These are phyloP conservation scores for Sporothrix globosa DNA, from an alignment of 2,329 filamentous ascomycete genomes.

Conservation along the genomic window DNA sequence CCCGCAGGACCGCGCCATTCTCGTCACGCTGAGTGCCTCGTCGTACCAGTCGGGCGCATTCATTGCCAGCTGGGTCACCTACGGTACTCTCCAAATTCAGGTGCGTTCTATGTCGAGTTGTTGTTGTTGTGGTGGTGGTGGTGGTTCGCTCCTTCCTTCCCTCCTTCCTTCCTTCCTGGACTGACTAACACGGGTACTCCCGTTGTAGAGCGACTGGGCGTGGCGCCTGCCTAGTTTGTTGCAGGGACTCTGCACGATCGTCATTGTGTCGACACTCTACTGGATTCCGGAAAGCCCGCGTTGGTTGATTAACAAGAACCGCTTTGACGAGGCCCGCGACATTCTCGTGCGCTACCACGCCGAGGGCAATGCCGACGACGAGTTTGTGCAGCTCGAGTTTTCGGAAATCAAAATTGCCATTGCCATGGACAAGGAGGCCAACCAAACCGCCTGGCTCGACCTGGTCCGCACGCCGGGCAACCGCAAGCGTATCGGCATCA, in stretches of 20 bases:
- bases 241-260: background rate
- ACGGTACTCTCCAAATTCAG: background rate
- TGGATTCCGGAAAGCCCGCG: conserved; percentile 24
- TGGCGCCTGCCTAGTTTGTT: conserved; percentile 6
- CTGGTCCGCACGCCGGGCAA: conserved; percentile 13
- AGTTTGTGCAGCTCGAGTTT: conserved; percentile 7
- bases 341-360: conserved; percentile 8
- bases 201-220: background rate
- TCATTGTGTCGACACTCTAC: background rate
- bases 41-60: conserved; percentile 17
- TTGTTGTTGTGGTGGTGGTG: too few relatives aligned
- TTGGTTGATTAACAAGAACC: background rate
- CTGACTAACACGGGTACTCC: background rate
- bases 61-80: conserved; percentile 11
- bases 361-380: background rate
- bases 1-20: conserved; percentile 18
- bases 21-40: conserved; percentile 8
- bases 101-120: background rate
- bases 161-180: background rate
- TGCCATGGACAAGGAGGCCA: conserved; percentile 9
- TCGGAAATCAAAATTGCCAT: conserved; percentile 15
- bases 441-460: conserved; percentile 14
- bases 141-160: too few relatives aligned
- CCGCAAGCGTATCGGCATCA: conserved; percentile 15
- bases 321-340: conserved; percentile 8